Conservation (phyloP, 208 protist genomes). For the Leishmania martiniquensis region DNA sequence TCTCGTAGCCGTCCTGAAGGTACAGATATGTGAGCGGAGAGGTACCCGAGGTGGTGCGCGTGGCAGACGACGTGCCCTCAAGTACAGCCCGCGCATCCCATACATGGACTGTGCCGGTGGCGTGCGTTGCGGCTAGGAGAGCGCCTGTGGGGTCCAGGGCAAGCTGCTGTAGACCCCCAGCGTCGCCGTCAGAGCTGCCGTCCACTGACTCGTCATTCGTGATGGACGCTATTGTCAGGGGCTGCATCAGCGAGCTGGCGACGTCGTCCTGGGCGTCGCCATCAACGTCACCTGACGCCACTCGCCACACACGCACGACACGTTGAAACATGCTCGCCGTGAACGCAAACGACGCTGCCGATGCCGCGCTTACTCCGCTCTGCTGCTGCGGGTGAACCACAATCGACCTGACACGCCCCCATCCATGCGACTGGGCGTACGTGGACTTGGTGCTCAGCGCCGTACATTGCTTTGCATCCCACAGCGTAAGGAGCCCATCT, state of each 20-base stretch:
- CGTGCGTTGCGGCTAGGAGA: conserved; percentile 66
- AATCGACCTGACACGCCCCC: conserved; percentile 70
- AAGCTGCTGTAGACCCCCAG: conserved; percentile 34
- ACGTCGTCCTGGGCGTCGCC: background rate
- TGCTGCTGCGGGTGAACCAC: conserved; percentile 41
- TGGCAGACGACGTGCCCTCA: background rate
- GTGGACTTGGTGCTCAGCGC: conserved; percentile 52
- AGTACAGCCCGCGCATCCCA: conserved; percentile 58
- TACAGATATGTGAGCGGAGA: conserved; percentile 32
- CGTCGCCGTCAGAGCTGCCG: conserved; percentile 24
- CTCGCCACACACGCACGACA: conserved; percentile 57
- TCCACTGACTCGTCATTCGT: background rate
- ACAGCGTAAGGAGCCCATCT: conserved; percentile 83
- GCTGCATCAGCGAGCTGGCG: conserved; percentile 9
- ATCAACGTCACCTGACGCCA: background rate
- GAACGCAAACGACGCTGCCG: conserved; percentile 50
- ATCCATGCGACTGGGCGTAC: conserved; percentile 35
- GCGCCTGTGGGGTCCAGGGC: conserved; percentile 72
- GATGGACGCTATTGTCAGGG: conserved; percentile 12
- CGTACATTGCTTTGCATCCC: conserved; percentile 54
- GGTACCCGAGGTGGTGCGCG: background rate
- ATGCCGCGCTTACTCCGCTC: background rate
- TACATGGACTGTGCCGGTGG: conserved; percentile 52
- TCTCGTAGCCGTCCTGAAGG: conserved; percentile 75
- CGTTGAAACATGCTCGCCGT: conserved; percentile 77